Conservation (phyloP, 352 stramenopile genomes). For the Plasmopara muralis region DNA sequence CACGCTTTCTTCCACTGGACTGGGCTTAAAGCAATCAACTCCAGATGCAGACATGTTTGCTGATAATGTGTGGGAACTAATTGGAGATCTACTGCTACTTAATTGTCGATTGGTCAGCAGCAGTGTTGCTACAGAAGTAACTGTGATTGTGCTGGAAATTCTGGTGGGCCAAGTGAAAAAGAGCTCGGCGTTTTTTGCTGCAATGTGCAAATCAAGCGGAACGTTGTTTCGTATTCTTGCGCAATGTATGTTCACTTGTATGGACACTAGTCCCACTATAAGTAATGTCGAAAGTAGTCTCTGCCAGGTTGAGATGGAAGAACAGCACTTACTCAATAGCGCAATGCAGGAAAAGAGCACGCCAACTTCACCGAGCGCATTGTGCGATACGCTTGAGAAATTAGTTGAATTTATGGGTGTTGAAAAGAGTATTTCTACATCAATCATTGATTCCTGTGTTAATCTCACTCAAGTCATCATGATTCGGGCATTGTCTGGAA, state of each 20-base stretch:
- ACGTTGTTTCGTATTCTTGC: constrained; percentile 40
- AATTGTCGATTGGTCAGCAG: constrained; percentile 31
- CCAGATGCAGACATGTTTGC: constrained; percentile 10
- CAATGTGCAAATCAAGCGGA: constrained; percentile 46
- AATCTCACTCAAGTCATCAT: constrained; percentile 36
- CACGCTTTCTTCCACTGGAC: constrained; percentile 6
- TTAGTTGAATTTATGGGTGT: constrained; percentile 12
- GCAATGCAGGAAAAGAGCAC: neutral
- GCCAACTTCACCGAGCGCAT: neutral
- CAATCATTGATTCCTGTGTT: constrained; percentile 31
- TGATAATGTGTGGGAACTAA: constrained; percentile 59
- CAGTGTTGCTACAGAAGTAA: constrained; percentile 26
- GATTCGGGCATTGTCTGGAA: constrained; percentile 36
- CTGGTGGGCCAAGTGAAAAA: constrained; percentile 42
- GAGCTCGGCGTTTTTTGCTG: constrained; percentile 43
- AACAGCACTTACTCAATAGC: neutral
- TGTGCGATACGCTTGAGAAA: constrained; percentile 10
- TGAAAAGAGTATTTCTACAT: neutral
- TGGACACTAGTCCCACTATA: neutral
- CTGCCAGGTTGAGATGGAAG: neutral
- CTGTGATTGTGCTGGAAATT: constrained; percentile 39
- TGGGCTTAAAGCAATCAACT: constrained; percentile 10
- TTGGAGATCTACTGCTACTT: constrained; percentile 43
- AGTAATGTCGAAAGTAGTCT: neutral
- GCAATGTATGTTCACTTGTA: constrained; percentile 14